Evolutionary conservation across 352 stramenopile species (phyloP).

Genomic region (Thalassiosira gravida): DNA sequence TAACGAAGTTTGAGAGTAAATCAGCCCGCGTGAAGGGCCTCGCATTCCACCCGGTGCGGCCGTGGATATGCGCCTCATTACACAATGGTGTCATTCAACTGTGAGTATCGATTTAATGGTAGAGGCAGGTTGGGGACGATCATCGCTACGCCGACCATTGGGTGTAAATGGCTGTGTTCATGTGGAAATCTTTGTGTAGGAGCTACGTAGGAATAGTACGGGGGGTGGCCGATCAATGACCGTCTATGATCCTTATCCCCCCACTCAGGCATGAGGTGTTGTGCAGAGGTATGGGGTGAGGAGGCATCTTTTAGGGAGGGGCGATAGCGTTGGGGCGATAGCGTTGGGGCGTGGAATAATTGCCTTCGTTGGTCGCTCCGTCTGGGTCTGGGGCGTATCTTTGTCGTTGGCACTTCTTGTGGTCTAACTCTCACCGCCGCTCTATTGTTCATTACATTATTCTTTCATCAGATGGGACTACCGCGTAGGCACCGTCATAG

Average conservation of each 20-base stretch:
- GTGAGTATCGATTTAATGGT: conserved; percentile 63
- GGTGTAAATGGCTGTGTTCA: neutral
- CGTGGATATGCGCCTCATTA: conserved; percentile 98
- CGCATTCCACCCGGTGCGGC: conserved; percentile 96
- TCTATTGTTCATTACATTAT: conserved; percentile 14
- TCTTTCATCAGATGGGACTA: conserved; percentile 94
- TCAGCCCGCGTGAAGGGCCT: conserved; percentile 99
- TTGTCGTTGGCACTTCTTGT: neutral
- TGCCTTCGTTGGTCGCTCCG: neutral
- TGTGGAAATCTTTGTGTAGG: conserved; percentile 19
- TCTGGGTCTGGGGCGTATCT: neutral
- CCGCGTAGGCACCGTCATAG: conserved; percentile 97
- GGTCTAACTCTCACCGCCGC: neutral
- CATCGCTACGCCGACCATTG: neutral
- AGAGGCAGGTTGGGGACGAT: neutral
- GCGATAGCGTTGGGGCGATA: neutral
- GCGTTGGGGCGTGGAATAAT: neutral
- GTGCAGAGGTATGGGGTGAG: neutral
- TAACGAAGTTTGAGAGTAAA: conserved; percentile 99
- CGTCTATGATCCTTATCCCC: neutral
- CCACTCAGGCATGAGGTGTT: neutral
- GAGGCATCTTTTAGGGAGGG: neutral
- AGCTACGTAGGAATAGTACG: conserved; percentile 38
- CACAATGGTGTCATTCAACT: conserved; percentile 97
- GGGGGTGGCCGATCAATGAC: conserved; percentile 17